Evolutionary conservation across 192 early-diverging fungal genomes (phyloP).

Genomic region (Paraglomus brasilianum): DNA sequence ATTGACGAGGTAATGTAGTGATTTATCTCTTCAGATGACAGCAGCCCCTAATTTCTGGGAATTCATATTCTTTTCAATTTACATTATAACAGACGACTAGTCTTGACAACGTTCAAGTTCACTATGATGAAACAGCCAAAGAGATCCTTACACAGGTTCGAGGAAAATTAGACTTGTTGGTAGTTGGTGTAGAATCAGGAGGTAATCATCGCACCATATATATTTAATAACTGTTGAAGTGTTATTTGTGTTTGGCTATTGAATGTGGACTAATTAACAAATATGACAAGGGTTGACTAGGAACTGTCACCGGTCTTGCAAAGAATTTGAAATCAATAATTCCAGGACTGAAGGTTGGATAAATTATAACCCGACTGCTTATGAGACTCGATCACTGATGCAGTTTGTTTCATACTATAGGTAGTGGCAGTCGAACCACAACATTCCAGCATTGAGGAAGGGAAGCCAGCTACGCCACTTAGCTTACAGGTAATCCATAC

Average conservation of each 20-base stretch:
- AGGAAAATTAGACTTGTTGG: slow-evolving; percentile 53
- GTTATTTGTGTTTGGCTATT: no score
- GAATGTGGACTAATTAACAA: no score
- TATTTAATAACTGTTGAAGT: background rate
- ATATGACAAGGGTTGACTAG: no score
- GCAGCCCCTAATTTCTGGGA: background rate
- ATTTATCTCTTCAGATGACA: background rate
- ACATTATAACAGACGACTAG: slow-evolving; percentile 32
- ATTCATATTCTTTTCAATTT: background rate
- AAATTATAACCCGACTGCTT: slow-evolving; percentile 2
- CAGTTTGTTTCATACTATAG: no score
- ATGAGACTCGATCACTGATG: no score
- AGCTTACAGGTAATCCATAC: slow-evolving; percentile 24
- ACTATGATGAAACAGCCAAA: slow-evolving; percentile 57
- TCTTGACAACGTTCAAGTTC: slow-evolving; percentile 34
- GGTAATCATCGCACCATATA: slow-evolving; percentile 15
- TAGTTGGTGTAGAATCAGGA: slow-evolving; percentile 72
- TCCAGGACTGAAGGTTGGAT: slow-evolving; percentile 52
- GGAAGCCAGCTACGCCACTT: slow-evolving; percentile 32
- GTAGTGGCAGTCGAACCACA: slow-evolving; percentile 71
- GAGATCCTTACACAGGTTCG: slow-evolving; percentile 64
- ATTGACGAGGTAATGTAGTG: slow-evolving; percentile 58
- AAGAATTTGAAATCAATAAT: slow-evolving; percentile 51
- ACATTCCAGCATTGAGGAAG: slow-evolving; percentile 56
- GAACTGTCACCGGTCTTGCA: slow-evolving; percentile 60